Percentiles rank a stretch among this genome's conserved stretches.
Conservation (phyloP, 352 stramenopile genomes). For the Pythium monospermum region DNA sequence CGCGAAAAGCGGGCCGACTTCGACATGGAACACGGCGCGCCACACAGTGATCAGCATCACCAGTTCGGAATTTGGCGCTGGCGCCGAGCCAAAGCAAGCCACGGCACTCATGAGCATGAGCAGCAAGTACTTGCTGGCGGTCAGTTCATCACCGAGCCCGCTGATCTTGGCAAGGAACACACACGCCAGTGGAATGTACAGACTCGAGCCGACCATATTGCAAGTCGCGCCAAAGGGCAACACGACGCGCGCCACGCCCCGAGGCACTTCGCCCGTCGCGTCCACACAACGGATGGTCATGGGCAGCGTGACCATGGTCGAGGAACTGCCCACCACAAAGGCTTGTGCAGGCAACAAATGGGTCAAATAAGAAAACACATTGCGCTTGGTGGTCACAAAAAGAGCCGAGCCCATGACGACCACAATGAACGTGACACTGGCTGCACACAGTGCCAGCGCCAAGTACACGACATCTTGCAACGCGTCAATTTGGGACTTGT, state of each 20-base stretch:
- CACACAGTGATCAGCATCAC: conserved; percentile 77
- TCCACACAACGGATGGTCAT: conserved; percentile 74
- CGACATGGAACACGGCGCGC: conserved; percentile 47
- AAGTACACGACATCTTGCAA: conserved; percentile 43
- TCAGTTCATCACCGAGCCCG: conserved; percentile 41
- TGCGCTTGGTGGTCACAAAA: conserved; percentile 44
- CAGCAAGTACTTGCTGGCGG: conserved; percentile 42
- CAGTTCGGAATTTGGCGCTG: conserved; percentile 60
- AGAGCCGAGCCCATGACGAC: conserved; percentile 42
- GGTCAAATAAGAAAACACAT: conserved; percentile 47
- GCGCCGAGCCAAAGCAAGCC: conserved; percentile 51
- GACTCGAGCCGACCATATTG: conserved; percentile 61
- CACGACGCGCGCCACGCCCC: conserved; percentile 46
- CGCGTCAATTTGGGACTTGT: conserved; percentile 32
- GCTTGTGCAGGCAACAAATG: conserved; percentile 60
- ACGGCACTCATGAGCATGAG: conserved; percentile 54
- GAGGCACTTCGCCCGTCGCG: conserved; percentile 49
- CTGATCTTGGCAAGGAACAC: conserved; percentile 61
- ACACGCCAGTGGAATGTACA: conserved; percentile 61
- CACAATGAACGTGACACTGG: conserved; percentile 36
- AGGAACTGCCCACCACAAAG: conserved; percentile 66
- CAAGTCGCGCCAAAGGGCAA: conserved; percentile 53
- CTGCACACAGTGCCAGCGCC: conserved; percentile 33
- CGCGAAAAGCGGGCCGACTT: conserved; percentile 45
- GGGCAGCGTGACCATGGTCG: conserved; percentile 66